Conservation (phyloP, 108 stramenopile genomes). For the Skeletonema marinoi region DNA sequence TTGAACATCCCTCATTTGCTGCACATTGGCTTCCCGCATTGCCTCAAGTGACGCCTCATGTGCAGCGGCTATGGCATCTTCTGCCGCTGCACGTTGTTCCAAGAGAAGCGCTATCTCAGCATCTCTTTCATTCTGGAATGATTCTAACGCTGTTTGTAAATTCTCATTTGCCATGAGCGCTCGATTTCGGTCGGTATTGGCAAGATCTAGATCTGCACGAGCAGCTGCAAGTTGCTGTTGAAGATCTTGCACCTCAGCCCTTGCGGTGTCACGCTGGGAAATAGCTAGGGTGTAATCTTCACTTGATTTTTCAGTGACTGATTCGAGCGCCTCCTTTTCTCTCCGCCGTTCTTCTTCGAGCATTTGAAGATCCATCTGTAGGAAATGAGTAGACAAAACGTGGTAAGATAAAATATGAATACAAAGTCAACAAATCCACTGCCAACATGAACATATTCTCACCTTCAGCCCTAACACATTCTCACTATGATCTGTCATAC, state of each 20-base stretch:
- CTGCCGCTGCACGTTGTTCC: slow-evolving; percentile 62
- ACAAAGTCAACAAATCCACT: slow-evolving; percentile 8
- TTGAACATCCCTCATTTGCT: slow-evolving; percentile 70
- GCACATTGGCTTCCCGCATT: slow-evolving; percentile 56
- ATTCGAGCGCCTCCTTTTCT: slow-evolving; percentile 58
- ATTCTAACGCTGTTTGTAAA: slow-evolving; percentile 78
- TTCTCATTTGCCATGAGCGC: slow-evolving; percentile 74
- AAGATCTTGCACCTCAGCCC: slow-evolving; percentile 63
- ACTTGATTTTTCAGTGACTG: slow-evolving; percentile 44
- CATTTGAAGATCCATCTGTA: slow-evolving; percentile 78
- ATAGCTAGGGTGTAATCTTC: slow-evolving; percentile 49
- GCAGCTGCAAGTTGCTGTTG: slow-evolving; percentile 77
- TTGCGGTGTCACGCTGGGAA: slow-evolving; percentile 68
- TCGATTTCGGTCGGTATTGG: slow-evolving; percentile 69
- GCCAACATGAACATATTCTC: not conserved
- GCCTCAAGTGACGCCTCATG: slow-evolving; percentile 73
- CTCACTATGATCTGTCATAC: slow-evolving; percentile 56
- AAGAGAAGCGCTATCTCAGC: slow-evolving; percentile 78
- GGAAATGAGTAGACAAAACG: not conserved
- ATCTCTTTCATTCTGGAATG: slow-evolving; percentile 85
- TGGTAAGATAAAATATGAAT: not conserved
- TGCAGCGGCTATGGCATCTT: slow-evolving; percentile 69
- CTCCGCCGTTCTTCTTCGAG: slow-evolving; percentile 74
- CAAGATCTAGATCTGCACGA: slow-evolving; percentile 76
- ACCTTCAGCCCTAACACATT: slow-evolving; percentile 64